Evolutionary conservation across 2,329 filamentous ascomycete species (phyloP).

Genomic region (Phaeophleospora eucalypticola): DNA sequence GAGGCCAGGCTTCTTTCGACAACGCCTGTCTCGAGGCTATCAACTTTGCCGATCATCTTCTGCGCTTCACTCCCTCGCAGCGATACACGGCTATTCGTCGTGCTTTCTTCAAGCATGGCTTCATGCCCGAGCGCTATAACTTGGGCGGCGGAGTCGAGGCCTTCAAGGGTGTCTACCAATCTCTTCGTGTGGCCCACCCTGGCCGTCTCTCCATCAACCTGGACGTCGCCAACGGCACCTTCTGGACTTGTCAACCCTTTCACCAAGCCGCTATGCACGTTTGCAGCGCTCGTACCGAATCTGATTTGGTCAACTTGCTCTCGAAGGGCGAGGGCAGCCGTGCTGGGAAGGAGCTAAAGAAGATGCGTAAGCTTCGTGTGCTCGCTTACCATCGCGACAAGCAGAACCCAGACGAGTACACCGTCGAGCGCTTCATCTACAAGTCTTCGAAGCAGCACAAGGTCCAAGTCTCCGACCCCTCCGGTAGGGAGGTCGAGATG

Average conservation of each 20-base stretch:
- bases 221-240: slow-evolving; percentile 86
- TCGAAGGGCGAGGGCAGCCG: slow-evolving; percentile 15
- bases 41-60: slow-evolving; percentile 85
- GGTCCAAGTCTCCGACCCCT: slow-evolving; percentile 38
- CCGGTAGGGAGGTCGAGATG: slow-evolving; percentile 36
- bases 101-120: slow-evolving; percentile 67
- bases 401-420: slow-evolving; percentile 40
- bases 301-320: slow-evolving; percentile 26
- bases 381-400: slow-evolving; percentile 37
- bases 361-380: slow-evolving; percentile 42
- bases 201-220: slow-evolving; percentile 70
- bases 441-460: slow-evolving; percentile 42
- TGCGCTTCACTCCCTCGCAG: slow-evolving; percentile 73
- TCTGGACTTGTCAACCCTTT: slow-evolving; percentile 59
- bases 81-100: slow-evolving; percentile 69
- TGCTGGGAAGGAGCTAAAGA: slow-evolving; percentile 35
- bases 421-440: slow-evolving; percentile 48
- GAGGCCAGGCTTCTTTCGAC: slow-evolving; percentile 57
- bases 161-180: slow-evolving; percentile 84
- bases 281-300: slow-evolving; percentile 22
- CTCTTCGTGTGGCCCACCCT: slow-evolving; percentile 68
- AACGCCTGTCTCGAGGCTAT: slow-evolving; percentile 71
- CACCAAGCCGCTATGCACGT: slow-evolving; percentile 34
- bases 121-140: slow-evolving; percentile 40
- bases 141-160: slow-evolving; percentile 69